Conservation (phyloP, 352 stramenopile genomes). For the Pythium periplocum region DNA sequence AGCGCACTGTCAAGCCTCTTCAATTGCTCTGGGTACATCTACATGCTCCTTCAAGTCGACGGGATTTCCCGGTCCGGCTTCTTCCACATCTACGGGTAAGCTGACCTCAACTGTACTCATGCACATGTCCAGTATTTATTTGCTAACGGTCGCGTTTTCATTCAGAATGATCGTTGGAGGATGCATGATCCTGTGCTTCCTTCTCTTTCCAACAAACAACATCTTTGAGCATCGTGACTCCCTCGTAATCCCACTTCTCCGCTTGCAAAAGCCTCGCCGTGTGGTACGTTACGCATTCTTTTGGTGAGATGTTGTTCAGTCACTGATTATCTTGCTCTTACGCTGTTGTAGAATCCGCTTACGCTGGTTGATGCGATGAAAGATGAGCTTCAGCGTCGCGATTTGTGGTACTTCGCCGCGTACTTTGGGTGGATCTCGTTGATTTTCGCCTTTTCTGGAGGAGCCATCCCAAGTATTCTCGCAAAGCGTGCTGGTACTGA, state of each 20-base stretch:
- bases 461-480: conserved; percentile 69
- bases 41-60: conserved; percentile 70
- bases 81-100: conserved; percentile 64
- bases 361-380: conserved; percentile 55
- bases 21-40: conserved; percentile 83
- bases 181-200: conserved; percentile 45
- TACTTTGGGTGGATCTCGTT: conserved; percentile 82
- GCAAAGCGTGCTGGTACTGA: conserved; percentile 29
- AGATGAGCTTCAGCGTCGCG: conserved; percentile 37
- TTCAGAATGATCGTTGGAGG: conserved; percentile 36
- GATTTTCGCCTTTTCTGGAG: conserved; percentile 72
- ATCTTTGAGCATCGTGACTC: conserved; percentile 39
- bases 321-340: background rate
- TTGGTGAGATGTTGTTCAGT: too few species aligned
- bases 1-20: conserved; percentile 80
- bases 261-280: conserved; percentile 43
- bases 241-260: conserved; percentile 44
- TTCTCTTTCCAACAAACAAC: conserved; percentile 72
- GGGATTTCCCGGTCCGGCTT: conserved; percentile 40
- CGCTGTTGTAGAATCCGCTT: conserved; percentile 34
- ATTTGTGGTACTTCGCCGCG: conserved; percentile 76
- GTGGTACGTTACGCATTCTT: conserved; percentile 26
- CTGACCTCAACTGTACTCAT: background rate
- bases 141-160: background rate
- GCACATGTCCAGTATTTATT: background rate